Percentiles rank a stretch among this genome's conserved stretches.
phyloP scores from a whole-genome alignment of 108 stramenopile species.

The Cyclotella sp. region DNA sequence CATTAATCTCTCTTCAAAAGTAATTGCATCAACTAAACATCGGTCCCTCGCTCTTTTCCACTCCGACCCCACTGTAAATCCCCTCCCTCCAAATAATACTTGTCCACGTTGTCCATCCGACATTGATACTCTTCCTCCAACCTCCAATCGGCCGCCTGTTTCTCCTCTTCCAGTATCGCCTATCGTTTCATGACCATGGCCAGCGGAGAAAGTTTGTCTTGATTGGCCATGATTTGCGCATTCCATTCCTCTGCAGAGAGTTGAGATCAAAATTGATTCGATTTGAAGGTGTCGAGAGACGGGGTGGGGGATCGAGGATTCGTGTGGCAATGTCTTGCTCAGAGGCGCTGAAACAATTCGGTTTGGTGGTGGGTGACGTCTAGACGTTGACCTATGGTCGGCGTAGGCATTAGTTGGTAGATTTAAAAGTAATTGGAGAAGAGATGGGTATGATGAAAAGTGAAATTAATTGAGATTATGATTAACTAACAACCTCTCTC shows the following conservation, averaged over 20 bases:
- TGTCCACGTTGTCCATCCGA: slow-evolving; percentile 76
- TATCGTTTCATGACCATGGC: slow-evolving; percentile 77
- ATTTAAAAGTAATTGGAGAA: too few relatives aligned
- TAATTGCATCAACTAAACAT: not conserved
- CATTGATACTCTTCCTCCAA: slow-evolving; percentile 84
- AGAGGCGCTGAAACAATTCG: slow-evolving; percentile 49
- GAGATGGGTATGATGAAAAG: too few relatives aligned
- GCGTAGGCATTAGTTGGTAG: too few relatives aligned
- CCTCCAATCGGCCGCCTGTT: slow-evolving; percentile 64
- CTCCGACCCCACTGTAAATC: slow-evolving; percentile 30
- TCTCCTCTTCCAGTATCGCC: slow-evolving; percentile 87
- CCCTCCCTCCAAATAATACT: slow-evolving; percentile 65
- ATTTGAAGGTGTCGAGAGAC: slow-evolving; percentile 33
- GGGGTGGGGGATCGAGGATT: slow-evolving; percentile 31
- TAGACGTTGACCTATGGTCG: too few relatives aligned
- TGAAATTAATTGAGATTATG: too few relatives aligned
- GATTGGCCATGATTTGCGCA: slow-evolving; percentile 72
- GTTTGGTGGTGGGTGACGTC: slow-evolving; percentile 12
- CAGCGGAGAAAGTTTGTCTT: slow-evolving; percentile 72
- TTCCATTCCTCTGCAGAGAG: slow-evolving; percentile 79
- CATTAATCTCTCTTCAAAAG: too few relatives aligned
- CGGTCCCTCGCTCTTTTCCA: slow-evolving; percentile 4
- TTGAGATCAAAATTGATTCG: slow-evolving; percentile 74
- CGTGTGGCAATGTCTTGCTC: slow-evolving; percentile 48
- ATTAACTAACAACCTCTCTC: too few relatives aligned